Base-by-base conservation (phyloP, 2,329 filamentous ascomycete species). In the Trichoderma sp. region DNA sequence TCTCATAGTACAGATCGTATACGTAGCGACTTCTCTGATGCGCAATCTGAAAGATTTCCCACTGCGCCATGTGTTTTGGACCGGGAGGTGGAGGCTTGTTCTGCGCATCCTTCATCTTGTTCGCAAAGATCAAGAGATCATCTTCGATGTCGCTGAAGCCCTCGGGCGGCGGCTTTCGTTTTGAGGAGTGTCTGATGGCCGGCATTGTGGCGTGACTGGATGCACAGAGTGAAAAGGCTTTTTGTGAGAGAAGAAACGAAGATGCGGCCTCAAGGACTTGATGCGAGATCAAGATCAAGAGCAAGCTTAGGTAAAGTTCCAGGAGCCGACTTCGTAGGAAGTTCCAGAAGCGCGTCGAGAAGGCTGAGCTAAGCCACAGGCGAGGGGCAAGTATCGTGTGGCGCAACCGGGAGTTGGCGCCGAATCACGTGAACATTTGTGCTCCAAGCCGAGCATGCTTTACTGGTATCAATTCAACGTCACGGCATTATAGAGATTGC, bases 1-100 rank as follows among this genome's bases (percentile, higher is more conserved):
- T 97, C 80, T 96, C 91, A 82, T 98, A 99, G 83, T 97, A 98
- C 59, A 99, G 86, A 77, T 98, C 96, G 83, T 97, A 99, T 72
- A 99, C 91, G 81, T 99, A 99, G 77, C 93, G 89, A 71, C 83
- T 90, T 83, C 95, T 89, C 81, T 97, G 94, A 81, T 99, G 96
- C 28, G 91, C 91, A 78, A 99, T 97, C 79, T 98, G 94, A 77
- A 99, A 98, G 73, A 99, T 94, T 70, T 96, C 95, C 96, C 96
- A 99, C 72, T 94, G 88, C 74, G 93, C 92, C 81, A 98, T 93
- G 77, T 97, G 91, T 78, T 94, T 94, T 2, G 87, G 87, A 0
- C 88, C 92, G 86, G 86, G 93, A 87, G 82, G 92, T 78, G 82
- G 92, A 81, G 93, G 90, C 59, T 94, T 91, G 81, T 96, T 97